Percentiles rank a stretch among this genome's conserved stretches.
Conservation (phyloP, 2,329 filamentous ascomycete species). For the Aureobasidium namibiae region DNA sequence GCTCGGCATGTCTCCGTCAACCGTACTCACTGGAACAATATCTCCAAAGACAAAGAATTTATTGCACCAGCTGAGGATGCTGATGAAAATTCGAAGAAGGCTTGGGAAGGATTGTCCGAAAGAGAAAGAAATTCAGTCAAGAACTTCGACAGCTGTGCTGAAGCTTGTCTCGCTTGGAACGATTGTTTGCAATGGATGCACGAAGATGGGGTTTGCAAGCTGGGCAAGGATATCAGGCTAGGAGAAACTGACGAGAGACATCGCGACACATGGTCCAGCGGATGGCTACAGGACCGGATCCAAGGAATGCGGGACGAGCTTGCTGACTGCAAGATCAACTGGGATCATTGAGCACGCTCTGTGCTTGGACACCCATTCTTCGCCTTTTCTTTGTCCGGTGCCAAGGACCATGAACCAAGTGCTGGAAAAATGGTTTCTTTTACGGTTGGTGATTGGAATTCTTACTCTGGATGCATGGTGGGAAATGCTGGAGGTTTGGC, state of each 20-base stretch:
- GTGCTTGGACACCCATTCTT: not conserved
- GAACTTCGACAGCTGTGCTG: conserved; percentile 23
- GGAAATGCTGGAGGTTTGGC: not conserved
- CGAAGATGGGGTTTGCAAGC: conserved; percentile 23
- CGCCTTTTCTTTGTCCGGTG: not conserved
- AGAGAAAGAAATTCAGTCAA: conserved; percentile 22
- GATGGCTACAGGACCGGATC: conserved; percentile 24
- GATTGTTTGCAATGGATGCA: conserved; percentile 30
- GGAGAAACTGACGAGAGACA: conserved; percentile 26
- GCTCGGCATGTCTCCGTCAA: conserved; percentile 23
- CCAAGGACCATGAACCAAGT: conserved; percentile 5
- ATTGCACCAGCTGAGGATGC: conserved; percentile 15
- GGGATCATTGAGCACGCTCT: conserved; percentile 15
- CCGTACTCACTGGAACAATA: conserved; percentile 27
- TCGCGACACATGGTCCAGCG: conserved; percentile 23
- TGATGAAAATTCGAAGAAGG: conserved; percentile 14
- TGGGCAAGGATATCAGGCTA: conserved; percentile 25
- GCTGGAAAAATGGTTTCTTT: conserved; percentile 8
- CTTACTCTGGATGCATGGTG: not conserved
- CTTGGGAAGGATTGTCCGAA: conserved; percentile 18
- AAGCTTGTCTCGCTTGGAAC: conserved; percentile 21
- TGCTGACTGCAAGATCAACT: conserved; percentile 20
- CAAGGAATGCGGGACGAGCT: conserved; percentile 18
- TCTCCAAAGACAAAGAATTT: conserved; percentile 24
- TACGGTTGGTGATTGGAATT: not conserved